Evolutionary conservation across 2,329 filamentous ascomycete genomes (phyloP), one percentile per base, ranked within the genome.

Genomic region (Onygena corvina): DNA sequence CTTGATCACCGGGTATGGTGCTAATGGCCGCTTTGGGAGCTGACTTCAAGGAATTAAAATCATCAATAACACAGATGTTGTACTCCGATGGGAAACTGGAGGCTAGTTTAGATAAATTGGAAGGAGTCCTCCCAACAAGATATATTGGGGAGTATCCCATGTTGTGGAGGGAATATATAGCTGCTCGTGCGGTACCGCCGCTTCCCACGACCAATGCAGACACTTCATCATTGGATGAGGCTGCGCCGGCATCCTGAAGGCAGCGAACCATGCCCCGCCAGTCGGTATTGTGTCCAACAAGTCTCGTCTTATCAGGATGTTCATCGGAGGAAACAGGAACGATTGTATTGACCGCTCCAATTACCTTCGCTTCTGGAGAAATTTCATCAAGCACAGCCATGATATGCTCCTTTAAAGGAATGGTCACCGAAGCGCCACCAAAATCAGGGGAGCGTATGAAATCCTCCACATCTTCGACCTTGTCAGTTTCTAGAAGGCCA

Each of bases 261-360:
- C 86, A 82, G 57, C 84, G 79, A 2, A 84, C 80, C 80, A 98
- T 98, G 54, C 92, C 92, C 60, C 80, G 77, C 84, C 88, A 98
- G 70, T 98, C 92, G 9, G 92, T 98, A 67, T 98, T 98, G 63
- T 89, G 85, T 36, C 92, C 92, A 12, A 85, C 65, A 2, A 96
- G 77, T 3, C 72, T 57, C 57, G 66, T 56, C 45, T 67, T 67
- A 49, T 71, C 66, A 3, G 68, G 71, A 2, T 64, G 70, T 5
- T 57, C 60, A 1, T 42, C 45, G 8, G 42, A 56, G 3, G 52
- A 54, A 2, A 77, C 61, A 0, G 84, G 81, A 23, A 94, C 79
- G 59, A 98, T 83, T 14, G 92, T 98, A 70, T 98, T 98, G 55
- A 96, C 84, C 2, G 92, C 92, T 18, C 92, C 92, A 53, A 98